These are phyloP conservation scores for Populus trichocarpa DNA, from an alignment of 441 rosid genomes.

Conservation along the genomic window DNA sequence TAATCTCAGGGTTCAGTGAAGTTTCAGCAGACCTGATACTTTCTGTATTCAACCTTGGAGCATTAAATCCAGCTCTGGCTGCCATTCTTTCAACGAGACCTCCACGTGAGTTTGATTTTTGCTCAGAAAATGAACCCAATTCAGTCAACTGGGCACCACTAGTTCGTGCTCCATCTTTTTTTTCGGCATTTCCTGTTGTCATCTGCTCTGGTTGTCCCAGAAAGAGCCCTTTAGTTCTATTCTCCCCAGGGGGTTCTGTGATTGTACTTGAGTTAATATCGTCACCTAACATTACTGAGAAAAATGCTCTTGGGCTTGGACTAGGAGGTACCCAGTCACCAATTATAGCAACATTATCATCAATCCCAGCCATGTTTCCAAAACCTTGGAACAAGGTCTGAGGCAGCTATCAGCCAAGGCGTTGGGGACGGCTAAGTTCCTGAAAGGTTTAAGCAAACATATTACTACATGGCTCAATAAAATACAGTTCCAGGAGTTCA, in stretches of 20 bases:
- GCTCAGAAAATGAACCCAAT: constrained; percentile 35
- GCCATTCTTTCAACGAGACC: constrained; percentile 71
- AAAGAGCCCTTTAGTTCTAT: constrained; percentile 37
- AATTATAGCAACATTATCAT: constrained; percentile 64
- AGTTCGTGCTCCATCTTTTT: constrained; percentile 22
- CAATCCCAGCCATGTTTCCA: constrained; percentile 63
- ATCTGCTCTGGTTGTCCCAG: constrained; percentile 37
- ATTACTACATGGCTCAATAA: constrained; percentile 6
- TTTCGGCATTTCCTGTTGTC: constrained; percentile 27
- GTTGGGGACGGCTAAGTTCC: constrained; percentile 23
- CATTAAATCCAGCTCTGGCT: constrained; percentile 58
- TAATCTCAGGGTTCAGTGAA: constrained; percentile 24
- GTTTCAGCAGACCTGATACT: constrained; percentile 31
- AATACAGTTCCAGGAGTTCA: constrained; percentile 11
- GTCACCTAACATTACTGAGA: constrained; percentile 48
- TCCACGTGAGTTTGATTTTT: constrained; percentile 40
- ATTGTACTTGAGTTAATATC: constrained; percentile 41
- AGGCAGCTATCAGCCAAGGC: constrained; percentile 23
- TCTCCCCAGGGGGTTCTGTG: constrained; percentile 34
- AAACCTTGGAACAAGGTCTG: constrained; percentile 21
- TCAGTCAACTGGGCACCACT: constrained; percentile 27
- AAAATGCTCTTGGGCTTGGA: constrained; percentile 60
- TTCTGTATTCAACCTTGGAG: constrained; percentile 43
- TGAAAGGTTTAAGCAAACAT: constrained; percentile 26
- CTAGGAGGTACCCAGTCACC: constrained; percentile 85